phyloP scores from a whole-genome alignment of 129 eudicot genomes.

The Escallonia rubra region DNA sequence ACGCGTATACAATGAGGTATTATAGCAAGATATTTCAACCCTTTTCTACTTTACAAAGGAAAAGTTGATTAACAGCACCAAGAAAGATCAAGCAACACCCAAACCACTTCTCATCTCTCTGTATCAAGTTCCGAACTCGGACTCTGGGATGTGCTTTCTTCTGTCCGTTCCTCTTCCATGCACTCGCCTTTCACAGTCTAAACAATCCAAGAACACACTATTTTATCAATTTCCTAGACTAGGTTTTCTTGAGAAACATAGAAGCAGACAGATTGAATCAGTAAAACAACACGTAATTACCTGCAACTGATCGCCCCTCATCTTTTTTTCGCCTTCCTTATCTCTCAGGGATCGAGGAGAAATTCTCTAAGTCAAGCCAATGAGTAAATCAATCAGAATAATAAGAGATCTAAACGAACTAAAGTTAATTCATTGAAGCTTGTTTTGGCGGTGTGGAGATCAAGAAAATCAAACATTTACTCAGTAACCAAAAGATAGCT shows the following conservation, averaged over 20 bases:
- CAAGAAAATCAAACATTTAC: no score
- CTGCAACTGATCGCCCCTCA: conserved; percentile 35
- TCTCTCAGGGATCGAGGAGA: conserved; percentile 75
- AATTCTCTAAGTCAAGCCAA: conserved; percentile 23
- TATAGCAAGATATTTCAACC: no score
- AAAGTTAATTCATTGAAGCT: neutral
- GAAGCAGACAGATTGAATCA: neutral
- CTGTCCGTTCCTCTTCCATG: conserved; percentile 15
- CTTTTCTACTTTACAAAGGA: no score
- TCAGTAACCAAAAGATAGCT: neutral
- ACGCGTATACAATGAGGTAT: no score
- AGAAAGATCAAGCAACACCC: no score
- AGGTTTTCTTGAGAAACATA: neutral
- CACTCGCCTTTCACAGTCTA: conserved; percentile 8
- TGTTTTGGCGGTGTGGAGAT: no score
- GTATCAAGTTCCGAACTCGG: conserved; percentile 13
- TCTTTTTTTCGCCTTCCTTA: conserved; percentile 47
- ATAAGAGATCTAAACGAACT: conserved; percentile 5
- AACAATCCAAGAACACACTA: neutral
- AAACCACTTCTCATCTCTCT: neutral
- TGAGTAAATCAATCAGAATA: neutral
- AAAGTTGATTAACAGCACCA: no score
- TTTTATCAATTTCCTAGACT: neutral
- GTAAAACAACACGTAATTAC: conserved; percentile 1
- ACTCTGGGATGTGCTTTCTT: conserved; percentile 13